phyloP scores from a whole-genome alignment of 2,329 filamentous ascomycete genomes.

The Xylaria hypoxylon region DNA sequence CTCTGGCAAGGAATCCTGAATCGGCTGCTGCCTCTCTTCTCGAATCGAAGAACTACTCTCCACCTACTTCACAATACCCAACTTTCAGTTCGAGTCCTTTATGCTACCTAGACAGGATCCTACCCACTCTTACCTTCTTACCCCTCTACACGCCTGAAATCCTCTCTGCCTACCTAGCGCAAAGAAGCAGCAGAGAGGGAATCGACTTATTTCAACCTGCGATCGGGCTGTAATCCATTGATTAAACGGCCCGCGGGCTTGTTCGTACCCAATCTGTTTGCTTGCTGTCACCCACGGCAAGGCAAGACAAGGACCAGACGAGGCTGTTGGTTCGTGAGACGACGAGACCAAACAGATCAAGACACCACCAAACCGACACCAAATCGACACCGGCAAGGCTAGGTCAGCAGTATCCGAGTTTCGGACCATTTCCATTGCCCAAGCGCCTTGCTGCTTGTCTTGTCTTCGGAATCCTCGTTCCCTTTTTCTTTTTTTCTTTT shows the following conservation, averaged over 20 bases:
- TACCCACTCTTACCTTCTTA: conserved; percentile 1
- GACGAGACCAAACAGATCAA: conserved; percentile 25
- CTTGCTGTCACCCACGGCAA: conserved; percentile 19
- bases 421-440: conserved; percentile 6
- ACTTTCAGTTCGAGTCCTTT: conserved; percentile 28
- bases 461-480: not conserved
- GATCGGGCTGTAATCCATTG: conserved; percentile 6
- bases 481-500: not conserved
- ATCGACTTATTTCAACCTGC: conserved; percentile 21
- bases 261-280: conserved; percentile 30
- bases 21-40: conserved; percentile 29
- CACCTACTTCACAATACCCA: conserved; percentile 30
- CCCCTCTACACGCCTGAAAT: conserved; percentile 21
- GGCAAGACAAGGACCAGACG: conserved; percentile 21
- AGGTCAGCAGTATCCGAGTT: conserved; percentile 2
- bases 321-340: conserved; percentile 34
- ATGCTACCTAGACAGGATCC: conserved; percentile 20
- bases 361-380: conserved; percentile 6
- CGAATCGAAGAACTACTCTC: conserved; percentile 28
- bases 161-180: conserved; percentile 22
- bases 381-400: not conserved
- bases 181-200: conserved; percentile 26
- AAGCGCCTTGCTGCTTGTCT: not conserved
- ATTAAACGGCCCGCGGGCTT: conserved; percentile 7
- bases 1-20: conserved; percentile 31